These are phyloP conservation scores for Chytriomyces confervae DNA, from an alignment of 192 early-diverging fungal genomes.

Conservation along the genomic window DNA sequence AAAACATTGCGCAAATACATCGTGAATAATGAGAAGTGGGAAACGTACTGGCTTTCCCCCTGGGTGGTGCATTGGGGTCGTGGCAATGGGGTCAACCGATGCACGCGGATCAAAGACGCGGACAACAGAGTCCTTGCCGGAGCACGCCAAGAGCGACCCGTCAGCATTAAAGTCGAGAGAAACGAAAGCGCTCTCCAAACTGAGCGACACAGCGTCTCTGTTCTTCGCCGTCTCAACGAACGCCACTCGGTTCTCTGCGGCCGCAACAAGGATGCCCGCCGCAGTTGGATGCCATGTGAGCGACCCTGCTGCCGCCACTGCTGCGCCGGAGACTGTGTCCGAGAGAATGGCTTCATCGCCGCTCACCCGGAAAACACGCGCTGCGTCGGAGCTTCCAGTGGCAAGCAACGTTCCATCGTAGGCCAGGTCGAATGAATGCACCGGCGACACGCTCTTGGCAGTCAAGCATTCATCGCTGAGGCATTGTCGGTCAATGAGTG, in stretches of 20 bases:
- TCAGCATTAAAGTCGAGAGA: not conserved
- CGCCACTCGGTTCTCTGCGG: not conserved
- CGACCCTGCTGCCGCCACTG: not conserved
- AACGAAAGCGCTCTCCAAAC: not conserved
- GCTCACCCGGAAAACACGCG: not conserved
- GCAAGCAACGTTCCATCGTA: not conserved
- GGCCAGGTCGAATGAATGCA: not conserved
- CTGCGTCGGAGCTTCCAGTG: not conserved
- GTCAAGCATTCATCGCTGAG: too few species aligned
- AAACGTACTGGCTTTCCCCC: not conserved
- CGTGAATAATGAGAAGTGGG: not conserved
- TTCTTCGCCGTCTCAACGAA: not conserved
- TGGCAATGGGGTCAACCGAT: not conserved
- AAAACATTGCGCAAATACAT: not conserved
- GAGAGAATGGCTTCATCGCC: not conserved
- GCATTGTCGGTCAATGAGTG: too few species aligned
- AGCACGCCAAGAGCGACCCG: not conserved
- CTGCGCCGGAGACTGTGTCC: not conserved
- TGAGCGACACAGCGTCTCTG: not conserved
- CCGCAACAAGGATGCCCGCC: not conserved
- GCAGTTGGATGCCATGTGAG: not conserved
- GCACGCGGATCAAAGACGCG: slow-evolving; percentile 11
- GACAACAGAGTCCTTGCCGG: slow-evolving; percentile 10
- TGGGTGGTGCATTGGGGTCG: not conserved
- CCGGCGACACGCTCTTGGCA: not conserved